Evolutionary conservation across 495 filamentous ascomycete genomes (phyloP), one percentile per base, ranked within the genome.

Genomic region (Usnea hakonensis): DNA sequence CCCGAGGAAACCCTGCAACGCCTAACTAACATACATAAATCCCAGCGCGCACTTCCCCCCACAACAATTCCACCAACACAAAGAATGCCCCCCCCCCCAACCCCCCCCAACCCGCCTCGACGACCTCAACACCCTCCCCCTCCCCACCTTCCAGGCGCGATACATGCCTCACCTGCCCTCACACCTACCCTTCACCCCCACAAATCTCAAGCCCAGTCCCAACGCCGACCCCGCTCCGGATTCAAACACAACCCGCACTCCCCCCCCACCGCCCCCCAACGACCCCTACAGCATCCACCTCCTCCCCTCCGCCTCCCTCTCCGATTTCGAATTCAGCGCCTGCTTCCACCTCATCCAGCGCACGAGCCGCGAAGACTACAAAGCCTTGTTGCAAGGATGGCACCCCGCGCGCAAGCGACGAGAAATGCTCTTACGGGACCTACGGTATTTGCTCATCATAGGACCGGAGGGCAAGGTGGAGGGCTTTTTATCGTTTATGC

Each of bases 401-500:
- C 85, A 85, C 14, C 81, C 88, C 0, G 60, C 62, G 3, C 81
- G 81, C 43, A 96, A 96, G 73, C 68, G 72, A 36, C 77, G 78
- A 61, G 91, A 96, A 76, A 95, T 95, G 90, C 75, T 73, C 44
- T 78, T 91, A 3, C 77, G 81, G 0, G 88, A 87, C 65, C 78
- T 90, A 69, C 83, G 84, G 46, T 90, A 88, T 64, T n/a, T n/a
- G n/a, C 73, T 89, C 53, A 69, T 90, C n/a, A n/a, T n/a, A n/a
- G 19, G 46, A 30, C 17, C 41, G 32, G 13, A 8, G 21, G 40
- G 9, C 41, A 57, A 36, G 53, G 48, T 61, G 41, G 17, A 76
- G 4, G 91, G 84, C 0, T 96, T 95, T 63, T 76, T 87, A 2
- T 93, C 90, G 4, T 84, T 94, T 68, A 90, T 92, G 88, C 82